Percentiles rank a stretch among this genome's conserved stretches.
Evolutionary conservation across 2,329 filamentous ascomycete genomes (phyloP).

Genomic region (Myrmaecium sp.): DNA sequence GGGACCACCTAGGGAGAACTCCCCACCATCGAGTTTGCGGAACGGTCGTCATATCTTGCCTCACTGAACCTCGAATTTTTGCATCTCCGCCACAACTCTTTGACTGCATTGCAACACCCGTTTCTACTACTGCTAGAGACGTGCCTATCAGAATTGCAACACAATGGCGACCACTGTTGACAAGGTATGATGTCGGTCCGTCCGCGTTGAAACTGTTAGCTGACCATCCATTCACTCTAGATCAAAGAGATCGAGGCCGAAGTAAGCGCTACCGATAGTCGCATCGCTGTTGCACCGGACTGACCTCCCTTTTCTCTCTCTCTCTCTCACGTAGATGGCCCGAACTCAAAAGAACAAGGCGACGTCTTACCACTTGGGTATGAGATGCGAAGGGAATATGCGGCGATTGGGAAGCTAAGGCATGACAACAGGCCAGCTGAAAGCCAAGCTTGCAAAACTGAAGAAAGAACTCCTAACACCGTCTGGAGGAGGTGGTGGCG

Average conservation of each 20-base stretch:
- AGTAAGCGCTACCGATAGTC: slow-evolving; percentile 36
- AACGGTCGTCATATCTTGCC: too few relatives aligned
- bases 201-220: too few relatives aligned
- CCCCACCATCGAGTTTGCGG: too few relatives aligned
- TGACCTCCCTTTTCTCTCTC: slow-evolving; percentile 3
- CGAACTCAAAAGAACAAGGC: slow-evolving; percentile 95
- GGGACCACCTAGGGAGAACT: too few relatives aligned
- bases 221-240: slow-evolving; percentile 31
- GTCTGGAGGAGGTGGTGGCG: slow-evolving; percentile 60
- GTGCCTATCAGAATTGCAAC: slow-evolving; percentile 12
- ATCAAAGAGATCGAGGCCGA: slow-evolving; percentile 96
- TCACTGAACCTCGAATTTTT: slow-evolving; percentile 16
- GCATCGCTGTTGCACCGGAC: slow-evolving; percentile 4
- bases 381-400: slow-evolving; percentile 1
- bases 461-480: slow-evolving; percentile 92
- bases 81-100: slow-evolving; percentile 3
- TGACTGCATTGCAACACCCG: too few relatives aligned
- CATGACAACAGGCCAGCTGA: slow-evolving; percentile 52
- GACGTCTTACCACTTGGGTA: slow-evolving; percentile 77
- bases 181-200: slow-evolving; percentile 52
- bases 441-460: slow-evolving; percentile 94
- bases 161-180: slow-evolving; percentile 95
- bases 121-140: too few relatives aligned
- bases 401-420: background rate
- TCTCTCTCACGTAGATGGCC: slow-evolving; percentile 90